phyloP scores from a whole-genome alignment of 2,329 filamentous ascomycete species.

The Pseudonectria buxi region DNA sequence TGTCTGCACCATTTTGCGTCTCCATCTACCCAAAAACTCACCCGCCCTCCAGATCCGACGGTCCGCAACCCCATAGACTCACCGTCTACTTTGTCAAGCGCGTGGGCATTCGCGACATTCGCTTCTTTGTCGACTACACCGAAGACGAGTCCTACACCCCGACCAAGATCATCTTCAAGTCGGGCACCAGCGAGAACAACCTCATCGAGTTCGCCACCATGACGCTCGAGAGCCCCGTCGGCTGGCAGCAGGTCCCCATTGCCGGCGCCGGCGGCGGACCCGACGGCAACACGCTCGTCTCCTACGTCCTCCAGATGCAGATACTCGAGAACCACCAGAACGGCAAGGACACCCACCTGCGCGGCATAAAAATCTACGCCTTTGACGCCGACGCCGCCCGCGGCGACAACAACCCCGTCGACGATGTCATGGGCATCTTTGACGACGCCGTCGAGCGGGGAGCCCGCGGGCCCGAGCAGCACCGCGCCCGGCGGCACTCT shows the following conservation, averaged over 20 bases:
- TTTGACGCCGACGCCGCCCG: conserved; percentile 43
- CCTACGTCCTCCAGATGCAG: conserved; percentile 83
- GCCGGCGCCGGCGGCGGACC: conserved; percentile 48
- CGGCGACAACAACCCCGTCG: conserved; percentile 27
- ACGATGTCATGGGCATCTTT: conserved; percentile 23
- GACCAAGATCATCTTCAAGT: conserved; percentile 81
- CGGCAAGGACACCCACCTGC: conserved; percentile 96
- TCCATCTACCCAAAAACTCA: not conserved
- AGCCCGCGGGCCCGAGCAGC: conserved; percentile 4
- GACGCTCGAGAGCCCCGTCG: conserved; percentile 69
- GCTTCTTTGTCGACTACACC: conserved; percentile 85
- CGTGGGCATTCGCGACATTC: conserved; percentile 68
- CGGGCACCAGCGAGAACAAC: conserved; percentile 86
- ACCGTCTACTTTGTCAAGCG: conserved; percentile 83
- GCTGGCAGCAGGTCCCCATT: conserved; percentile 82
- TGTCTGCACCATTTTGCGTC: not conserved
- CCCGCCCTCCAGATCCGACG: conserved; percentile 56
- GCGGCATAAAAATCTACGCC: conserved; percentile 81
- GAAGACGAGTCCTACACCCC: conserved; percentile 96
- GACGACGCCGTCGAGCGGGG: conserved; percentile 10
- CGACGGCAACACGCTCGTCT: conserved; percentile 69
- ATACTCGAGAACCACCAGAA: conserved; percentile 98
- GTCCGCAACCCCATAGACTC: conserved; percentile 73
- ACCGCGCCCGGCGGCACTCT: conserved; percentile 20
- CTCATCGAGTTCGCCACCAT: conserved; percentile 82